Conservation (phyloP, 2,329 filamentous ascomycete genomes). For the Aspergillus candidus region DNA sequence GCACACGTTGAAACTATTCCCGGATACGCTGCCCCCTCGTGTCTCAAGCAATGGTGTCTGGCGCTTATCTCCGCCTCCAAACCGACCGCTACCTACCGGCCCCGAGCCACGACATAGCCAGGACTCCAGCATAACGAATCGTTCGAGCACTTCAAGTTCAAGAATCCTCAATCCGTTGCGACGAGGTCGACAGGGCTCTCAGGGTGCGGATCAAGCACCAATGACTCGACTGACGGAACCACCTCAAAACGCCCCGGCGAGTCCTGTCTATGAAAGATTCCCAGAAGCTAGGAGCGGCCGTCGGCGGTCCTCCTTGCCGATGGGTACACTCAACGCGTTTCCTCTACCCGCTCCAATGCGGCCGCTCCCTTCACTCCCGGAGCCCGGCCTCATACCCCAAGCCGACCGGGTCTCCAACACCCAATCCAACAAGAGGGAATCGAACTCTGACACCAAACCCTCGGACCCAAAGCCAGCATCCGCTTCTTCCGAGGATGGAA, state of each 20-base stretch:
- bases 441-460: not conserved
- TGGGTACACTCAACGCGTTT: slow-evolving; percentile 26
- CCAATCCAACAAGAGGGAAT: not conserved
- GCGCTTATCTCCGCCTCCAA: slow-evolving; percentile 17
- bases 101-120: slow-evolving; percentile 1
- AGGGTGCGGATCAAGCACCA: not conserved
- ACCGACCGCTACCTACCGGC: slow-evolving; percentile 3
- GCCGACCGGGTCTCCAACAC: slow-evolving; percentile 5
- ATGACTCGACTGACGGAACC: not conserved
- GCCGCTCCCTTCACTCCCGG: slow-evolving; percentile 30
- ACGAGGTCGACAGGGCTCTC: too few relatives aligned
- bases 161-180: too few relatives aligned
- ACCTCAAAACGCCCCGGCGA: not conserved
- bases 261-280: slow-evolving; percentile 1
- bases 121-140: not conserved
- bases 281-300: slow-evolving; percentile 6
- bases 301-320: slow-evolving; percentile 20
- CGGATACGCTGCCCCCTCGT: slow-evolving; percentile 27
- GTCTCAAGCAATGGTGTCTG: slow-evolving; percentile 24
- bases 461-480: not conserved
- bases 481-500: not conserved
- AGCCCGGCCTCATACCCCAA: slow-evolving; percentile 9
- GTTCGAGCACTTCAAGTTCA: too few relatives aligned
- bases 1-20: slow-evolving; percentile 28
- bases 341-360: slow-evolving; percentile 31